Conservation (phyloP, 108 stramenopile species). For the Cylindrotheca closterium region DNA sequence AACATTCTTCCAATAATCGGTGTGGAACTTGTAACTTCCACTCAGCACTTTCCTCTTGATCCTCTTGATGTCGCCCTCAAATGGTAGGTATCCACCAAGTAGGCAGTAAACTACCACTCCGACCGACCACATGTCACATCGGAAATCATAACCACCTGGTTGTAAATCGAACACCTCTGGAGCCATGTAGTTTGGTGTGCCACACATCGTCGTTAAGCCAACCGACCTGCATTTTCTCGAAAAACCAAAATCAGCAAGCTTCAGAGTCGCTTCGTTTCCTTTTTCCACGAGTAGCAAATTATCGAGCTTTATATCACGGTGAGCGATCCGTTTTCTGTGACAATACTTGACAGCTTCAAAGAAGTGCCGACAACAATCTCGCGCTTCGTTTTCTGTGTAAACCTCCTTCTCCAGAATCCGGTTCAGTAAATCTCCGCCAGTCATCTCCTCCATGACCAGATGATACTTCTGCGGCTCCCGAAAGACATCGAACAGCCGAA, state of each 20-base stretch:
- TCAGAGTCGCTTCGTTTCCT: background rate
- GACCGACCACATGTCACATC: conserved; percentile 93
- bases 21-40: conserved; percentile 66
- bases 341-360: conserved; percentile 78
- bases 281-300: conserved; percentile 64
- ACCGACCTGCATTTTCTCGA: conserved; percentile 63
- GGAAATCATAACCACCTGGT: conserved; percentile 55
- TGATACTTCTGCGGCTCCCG: conserved; percentile 59
- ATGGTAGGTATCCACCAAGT: conserved; percentile 93
- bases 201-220: conserved; percentile 60
- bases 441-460: conserved; percentile 74
- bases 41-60: conserved; percentile 54
- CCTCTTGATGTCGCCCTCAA: conserved; percentile 47
- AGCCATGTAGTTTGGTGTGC: conserved; percentile 85
- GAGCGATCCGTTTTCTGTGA: conserved; percentile 76
- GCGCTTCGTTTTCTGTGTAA: conserved; percentile 75
- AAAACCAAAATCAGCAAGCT: conserved; percentile 90
- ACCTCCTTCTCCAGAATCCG: conserved; percentile 80
- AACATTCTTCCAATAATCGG: conserved; percentile 40
- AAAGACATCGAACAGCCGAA: conserved; percentile 70
- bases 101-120: conserved; percentile 95
- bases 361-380: conserved; percentile 49
- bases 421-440: conserved; percentile 90
- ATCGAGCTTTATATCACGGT: conserved; percentile 87
- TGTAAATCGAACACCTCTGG: conserved; percentile 72